phyloP scores from a whole-genome alignment of 2,329 filamentous ascomycete species.

The Botrytis squamosa region DNA sequence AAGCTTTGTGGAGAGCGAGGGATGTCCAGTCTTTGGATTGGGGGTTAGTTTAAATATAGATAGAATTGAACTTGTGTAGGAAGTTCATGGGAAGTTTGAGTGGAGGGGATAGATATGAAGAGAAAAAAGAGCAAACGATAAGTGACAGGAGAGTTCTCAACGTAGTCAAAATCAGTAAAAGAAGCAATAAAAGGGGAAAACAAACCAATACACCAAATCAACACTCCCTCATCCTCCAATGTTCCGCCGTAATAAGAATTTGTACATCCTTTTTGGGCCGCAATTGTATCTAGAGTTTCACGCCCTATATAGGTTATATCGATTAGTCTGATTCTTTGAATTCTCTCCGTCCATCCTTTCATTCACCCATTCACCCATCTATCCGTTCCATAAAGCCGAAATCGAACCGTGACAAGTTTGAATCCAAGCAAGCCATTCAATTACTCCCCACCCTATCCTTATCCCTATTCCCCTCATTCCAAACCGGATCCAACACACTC shows the following conservation, averaged over 20 bases:
- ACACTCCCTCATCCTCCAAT: not conserved
- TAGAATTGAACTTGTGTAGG: not conserved
- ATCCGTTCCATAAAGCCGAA: not conserved
- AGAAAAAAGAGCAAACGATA: not conserved
- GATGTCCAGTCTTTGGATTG: constrained; percentile 41
- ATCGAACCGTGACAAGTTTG: not conserved
- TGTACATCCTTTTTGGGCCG: constrained; percentile 14
- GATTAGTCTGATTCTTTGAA: not conserved
- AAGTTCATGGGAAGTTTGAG: no score
- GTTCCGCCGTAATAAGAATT: constrained; percentile 9
- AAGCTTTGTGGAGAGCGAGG: constrained; percentile 42
- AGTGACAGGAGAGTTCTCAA: not conserved
- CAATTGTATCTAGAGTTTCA: not conserved
- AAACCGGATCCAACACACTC: not conserved
- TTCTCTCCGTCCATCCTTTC: not conserved
- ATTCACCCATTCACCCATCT: not conserved
- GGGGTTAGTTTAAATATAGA: not conserved
- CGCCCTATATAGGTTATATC: not conserved
- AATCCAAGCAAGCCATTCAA: not conserved
- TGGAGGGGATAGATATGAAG: not conserved
- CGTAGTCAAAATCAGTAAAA: not conserved
- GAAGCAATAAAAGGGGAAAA: not conserved
- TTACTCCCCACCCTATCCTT: not conserved
- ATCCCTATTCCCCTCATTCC: not conserved
- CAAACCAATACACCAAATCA: constrained; percentile 18